phyloP scores from a whole-genome alignment of 345 rosid species.

The Zanthoxylum bungeanum region DNA sequence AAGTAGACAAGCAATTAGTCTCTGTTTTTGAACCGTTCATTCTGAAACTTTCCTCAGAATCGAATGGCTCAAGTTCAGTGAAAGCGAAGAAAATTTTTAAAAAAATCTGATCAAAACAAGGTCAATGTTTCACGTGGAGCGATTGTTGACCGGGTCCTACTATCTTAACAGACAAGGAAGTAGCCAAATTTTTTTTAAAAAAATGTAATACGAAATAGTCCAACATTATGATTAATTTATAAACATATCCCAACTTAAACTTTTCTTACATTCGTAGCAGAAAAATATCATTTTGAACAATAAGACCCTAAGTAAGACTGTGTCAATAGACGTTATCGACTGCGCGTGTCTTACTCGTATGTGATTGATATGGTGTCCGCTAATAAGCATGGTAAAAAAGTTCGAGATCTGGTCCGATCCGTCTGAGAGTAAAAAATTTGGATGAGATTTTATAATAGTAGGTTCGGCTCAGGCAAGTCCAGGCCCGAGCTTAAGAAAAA shows the following conservation, averaged over 20 bases:
- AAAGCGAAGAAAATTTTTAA: not conserved
- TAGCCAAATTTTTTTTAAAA: not conserved
- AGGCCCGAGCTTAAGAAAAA: too few relatives aligned
- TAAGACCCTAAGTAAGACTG: too few relatives aligned
- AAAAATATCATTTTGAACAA: not conserved
- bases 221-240: not conserved
- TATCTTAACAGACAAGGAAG: slow-evolving; percentile 15
- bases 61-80: not conserved
- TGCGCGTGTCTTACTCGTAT: too few relatives aligned
- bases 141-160: slow-evolving; percentile 23
- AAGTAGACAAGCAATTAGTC: not conserved
- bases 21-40: not conserved
- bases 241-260: not conserved
- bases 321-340: not conserved
- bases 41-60: not conserved
- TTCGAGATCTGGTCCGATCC: too few relatives aligned
- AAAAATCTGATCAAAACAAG: not conserved
- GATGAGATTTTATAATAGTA: too few relatives aligned
- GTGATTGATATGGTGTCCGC: too few relatives aligned
- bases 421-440: too few relatives aligned
- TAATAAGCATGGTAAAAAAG: too few relatives aligned
- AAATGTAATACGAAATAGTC: not conserved
- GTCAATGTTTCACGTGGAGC: slow-evolving; percentile 11
- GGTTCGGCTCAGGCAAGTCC: too few relatives aligned
- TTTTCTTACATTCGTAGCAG: too few relatives aligned